Percentiles rank a stretch among this genome's conserved stretches.
Conservation (phyloP, 2,329 filamentous ascomycete species). For the Ophiocordyceps camponoti-leonardi region DNA sequence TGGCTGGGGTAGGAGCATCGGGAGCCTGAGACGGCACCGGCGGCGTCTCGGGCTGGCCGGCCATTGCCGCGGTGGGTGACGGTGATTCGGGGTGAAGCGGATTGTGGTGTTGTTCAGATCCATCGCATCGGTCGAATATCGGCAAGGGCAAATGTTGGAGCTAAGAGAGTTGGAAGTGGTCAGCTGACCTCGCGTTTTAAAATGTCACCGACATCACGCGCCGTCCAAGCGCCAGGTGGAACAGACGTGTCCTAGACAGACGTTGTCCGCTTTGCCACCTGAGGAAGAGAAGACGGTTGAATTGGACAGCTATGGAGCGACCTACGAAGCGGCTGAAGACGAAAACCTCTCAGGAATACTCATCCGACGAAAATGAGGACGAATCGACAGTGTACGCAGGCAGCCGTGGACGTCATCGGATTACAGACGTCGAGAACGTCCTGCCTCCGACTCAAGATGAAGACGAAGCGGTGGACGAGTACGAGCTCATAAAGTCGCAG, state of each 20-base stretch:
- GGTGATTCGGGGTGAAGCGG: no score
- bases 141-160: background rate
- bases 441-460: conserved; percentile 51
- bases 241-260: background rate
- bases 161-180: conserved; percentile 5
- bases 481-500: conserved; percentile 51
- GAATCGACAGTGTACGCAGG: background rate
- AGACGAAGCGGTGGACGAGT: conserved; percentile 59
- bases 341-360: conserved; percentile 8
- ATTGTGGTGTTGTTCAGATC: background rate
- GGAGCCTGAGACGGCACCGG: conserved; percentile 7
- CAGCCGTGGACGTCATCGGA: conserved; percentile 3
- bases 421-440: conserved; percentile 28
- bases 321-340: conserved; percentile 15
- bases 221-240: background rate
- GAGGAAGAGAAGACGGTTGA: background rate
- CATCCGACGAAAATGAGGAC: conserved; percentile 5
- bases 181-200: conserved; percentile 21
- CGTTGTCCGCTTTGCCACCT: background rate
- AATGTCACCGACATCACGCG: background rate
- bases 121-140: background rate
- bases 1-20: background rate
- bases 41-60: conserved; percentile 9
- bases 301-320: background rate
- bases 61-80: conserved; percentile 9